Conservation (phyloP, 2,329 filamentous ascomycete genomes). For the Fusarium sp. region DNA sequence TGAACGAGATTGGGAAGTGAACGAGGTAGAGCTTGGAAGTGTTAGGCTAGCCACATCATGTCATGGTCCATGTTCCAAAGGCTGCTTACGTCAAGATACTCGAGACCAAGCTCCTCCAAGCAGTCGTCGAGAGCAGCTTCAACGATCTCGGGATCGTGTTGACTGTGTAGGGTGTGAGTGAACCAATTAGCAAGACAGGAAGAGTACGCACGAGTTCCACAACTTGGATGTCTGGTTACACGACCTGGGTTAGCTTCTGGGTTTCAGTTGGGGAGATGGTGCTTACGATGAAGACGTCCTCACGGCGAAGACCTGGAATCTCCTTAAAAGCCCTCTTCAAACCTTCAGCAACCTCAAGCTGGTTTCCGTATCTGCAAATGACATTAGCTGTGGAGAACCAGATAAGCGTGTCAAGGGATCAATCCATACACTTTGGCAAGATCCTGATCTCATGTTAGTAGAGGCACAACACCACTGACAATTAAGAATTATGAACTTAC, state of each 20-base stretch:
- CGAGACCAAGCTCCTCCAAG: slow-evolving; percentile 3
- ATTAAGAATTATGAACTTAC: background rate
- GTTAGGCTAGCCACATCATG: background rate
- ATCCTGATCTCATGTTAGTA: background rate
- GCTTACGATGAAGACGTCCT: background rate
- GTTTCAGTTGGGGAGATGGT: background rate
- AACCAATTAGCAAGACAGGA: background rate
- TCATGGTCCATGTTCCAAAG: background rate
- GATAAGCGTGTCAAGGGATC: background rate
- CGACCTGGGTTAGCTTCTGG: background rate
- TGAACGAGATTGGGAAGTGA: slow-evolving; percentile 11
- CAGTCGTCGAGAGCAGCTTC: slow-evolving; percentile 3
- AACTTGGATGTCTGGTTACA: background rate
- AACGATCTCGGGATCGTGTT: background rate
- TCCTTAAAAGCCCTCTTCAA: background rate
- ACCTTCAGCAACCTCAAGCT: background rate
- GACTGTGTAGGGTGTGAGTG: background rate
- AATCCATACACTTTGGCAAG: background rate
- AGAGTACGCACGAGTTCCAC: background rate
- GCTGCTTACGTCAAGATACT: slow-evolving; percentile 4
- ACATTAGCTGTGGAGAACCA: background rate
- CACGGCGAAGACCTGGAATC: background rate
- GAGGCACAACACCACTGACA: background rate
- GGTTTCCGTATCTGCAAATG: background rate
- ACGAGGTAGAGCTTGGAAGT: slow-evolving; percentile 7